These are phyloP conservation scores for Tausonia pullulans DNA, from an alignment of 1,284 basidiomycete genomes.

Conservation along the genomic window DNA sequence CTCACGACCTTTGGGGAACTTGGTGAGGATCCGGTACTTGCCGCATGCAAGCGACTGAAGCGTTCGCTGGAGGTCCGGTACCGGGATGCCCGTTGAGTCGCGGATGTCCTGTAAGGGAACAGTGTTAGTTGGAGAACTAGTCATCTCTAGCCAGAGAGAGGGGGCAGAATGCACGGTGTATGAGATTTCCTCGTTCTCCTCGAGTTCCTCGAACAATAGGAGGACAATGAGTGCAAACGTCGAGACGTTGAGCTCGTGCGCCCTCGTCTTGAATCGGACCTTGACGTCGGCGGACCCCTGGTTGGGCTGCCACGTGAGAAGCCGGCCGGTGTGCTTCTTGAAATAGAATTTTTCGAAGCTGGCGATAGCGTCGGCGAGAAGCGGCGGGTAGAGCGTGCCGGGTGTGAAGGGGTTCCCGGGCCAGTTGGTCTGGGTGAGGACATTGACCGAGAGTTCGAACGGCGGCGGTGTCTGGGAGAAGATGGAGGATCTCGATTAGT, in stretches of 20 bases:
- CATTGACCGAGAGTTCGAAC: conserved; percentile 70
- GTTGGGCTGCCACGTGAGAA: conserved; percentile 88
- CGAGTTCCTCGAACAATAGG: conserved; percentile 68
- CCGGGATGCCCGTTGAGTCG: conserved; percentile 56
- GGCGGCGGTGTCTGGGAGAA: conserved; percentile 44
- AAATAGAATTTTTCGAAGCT: conserved; percentile 87
- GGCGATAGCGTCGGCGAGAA: conserved; percentile 53
- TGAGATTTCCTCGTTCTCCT: conserved; percentile 55
- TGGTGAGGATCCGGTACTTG: conserved; percentile 88
- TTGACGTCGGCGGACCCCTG: conserved; percentile 84
- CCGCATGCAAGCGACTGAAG: conserved; percentile 93
- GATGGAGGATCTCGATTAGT: conserved; percentile 22
- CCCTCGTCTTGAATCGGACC: conserved; percentile 64
- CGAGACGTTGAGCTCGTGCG: conserved; percentile 85
- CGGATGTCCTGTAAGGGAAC: conserved; percentile 39
- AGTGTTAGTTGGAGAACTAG: neutral
- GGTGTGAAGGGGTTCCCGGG: conserved; percentile 48
- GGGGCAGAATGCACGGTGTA: conserved; percentile 47
- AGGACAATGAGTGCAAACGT: conserved; percentile 84
- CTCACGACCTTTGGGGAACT: conserved; percentile 79
- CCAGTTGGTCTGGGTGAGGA: conserved; percentile 92
- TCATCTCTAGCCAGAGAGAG: neutral
- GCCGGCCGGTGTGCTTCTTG: conserved; percentile 73
- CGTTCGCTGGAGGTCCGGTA: conserved; percentile 73
- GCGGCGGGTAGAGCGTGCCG: conserved; percentile 50